Evolutionary conservation across 306 rosid genomes (phyloP), one percentile per base, ranked within the genome.

Genomic region (Astragalus membranaceus): DNA sequence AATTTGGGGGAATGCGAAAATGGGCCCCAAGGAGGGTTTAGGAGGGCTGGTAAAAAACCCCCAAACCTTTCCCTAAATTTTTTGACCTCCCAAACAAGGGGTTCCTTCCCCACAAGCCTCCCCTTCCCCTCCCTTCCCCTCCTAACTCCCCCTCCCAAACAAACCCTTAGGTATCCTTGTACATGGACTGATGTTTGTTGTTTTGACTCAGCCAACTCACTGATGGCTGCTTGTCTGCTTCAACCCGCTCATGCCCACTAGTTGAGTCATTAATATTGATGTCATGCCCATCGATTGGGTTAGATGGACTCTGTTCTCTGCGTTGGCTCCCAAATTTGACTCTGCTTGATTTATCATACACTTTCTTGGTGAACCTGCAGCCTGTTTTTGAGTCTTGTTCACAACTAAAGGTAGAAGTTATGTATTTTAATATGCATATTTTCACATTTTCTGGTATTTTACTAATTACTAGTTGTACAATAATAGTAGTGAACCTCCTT

Each of bases 221-320:
- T 49, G 95, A 95, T 43, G 90, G 87, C 29, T 95, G 95, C 76
- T 86, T 95, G 84, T 80, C 95, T 79, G 97, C 97, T 14, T 91
- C 99, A 37, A 85, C 97, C 39, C 85, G 88, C 56, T 89, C 95
- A 6, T 95, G 99, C 84, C 86, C 87, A 1, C 76, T 84, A 79
- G 87, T 95, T 30, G 97, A 91, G 81, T 85, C 95, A 12, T 82
- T 95, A 56, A 89, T 95, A 80, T 82, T 95, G 77, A 91, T 91
- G 99, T 95, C 97, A 29, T 95, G 99, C 76, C 91, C 88, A 6
- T 95, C 93, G 0, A 83, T 95, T 69, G 96, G 97, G 75, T 82
- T 95, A 48, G 85, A 83, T 20, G 97, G 96, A 52, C 99, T 91
- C 30, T 79, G 84, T 72, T 87, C 99, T 44, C 67, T 95, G 80